Base-by-base conservation (phyloP, 768 basidiomycete genomes). In the Psilocybe subaeruginosa region DNA sequence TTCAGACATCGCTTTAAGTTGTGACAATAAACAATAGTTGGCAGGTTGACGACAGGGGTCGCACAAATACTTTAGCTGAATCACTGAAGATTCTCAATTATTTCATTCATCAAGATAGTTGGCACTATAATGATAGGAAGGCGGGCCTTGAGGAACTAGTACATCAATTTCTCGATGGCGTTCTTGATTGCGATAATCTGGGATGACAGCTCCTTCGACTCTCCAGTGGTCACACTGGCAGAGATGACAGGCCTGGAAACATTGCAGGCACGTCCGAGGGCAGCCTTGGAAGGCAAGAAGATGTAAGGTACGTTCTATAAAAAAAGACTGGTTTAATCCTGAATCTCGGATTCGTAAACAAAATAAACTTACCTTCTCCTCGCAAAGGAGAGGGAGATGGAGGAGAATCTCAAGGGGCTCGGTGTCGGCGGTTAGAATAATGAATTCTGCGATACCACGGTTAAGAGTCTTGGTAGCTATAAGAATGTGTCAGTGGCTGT, bases 351-450 rank as follows among this genome's bases (percentile, higher is more conserved):
- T 12, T 39, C 17, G 35, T 23, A 14, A 3, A 39, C 31, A 46
- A 46, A 52, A 3, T 29, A 39, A 27, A 65, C 78, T 7, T 56
- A 90, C 93, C 87, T 99, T 99, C 81, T 99, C 97, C 76, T 99
- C 97, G 72, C 97, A 99, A 29, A 99, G 83, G 62, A 99, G 83
- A 39, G 97, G 97, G 31, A 99, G 88, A 77, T 99, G 97, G 64
- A 99, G 86, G 57, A 99, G 79, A 76, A 99, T 99, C 75, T 99
- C 97, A 69, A 99, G 84, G 50, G 97, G 97, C 76, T 99, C 96
- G 31, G 97, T 98, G 71, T 99, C 95, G 57, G 90, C 90, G 57
- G 97, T 97, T 76, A 99, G 82, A 70, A 99, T 87, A 77, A 99
- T 95, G 78, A 99, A 93, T 78, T 99, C 97, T 62, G 96, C 91